These are phyloP conservation scores for Xylaria cubensis DNA, from an alignment of 495 filamentous ascomycete species.

Conservation along the genomic window DNA sequence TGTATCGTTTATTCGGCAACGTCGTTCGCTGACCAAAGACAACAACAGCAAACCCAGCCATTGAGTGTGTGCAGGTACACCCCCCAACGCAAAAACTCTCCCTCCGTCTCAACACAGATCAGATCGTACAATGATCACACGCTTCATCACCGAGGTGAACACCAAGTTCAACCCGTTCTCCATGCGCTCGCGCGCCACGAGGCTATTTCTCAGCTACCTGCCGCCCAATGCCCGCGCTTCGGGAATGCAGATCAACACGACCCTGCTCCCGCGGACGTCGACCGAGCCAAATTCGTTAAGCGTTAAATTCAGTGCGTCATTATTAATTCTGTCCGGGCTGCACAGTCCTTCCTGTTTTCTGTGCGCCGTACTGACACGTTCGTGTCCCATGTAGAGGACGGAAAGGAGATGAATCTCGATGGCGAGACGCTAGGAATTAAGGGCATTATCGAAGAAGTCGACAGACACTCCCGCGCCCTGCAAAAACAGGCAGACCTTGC, in stretches of 20 bases:
- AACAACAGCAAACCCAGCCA: conserved; percentile 6
- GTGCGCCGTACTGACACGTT: conserved; percentile 22
- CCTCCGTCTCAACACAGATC: neutral
- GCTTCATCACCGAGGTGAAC: conserved; percentile 81
- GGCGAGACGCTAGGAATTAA: conserved; percentile 81
- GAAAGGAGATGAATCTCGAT: conserved; percentile 76
- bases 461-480: conserved; percentile 82
- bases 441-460: conserved; percentile 85
- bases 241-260: conserved; percentile 78
- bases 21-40: neutral
- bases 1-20: neutral
- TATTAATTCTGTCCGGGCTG: neutral
- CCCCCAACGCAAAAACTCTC: neutral
- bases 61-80: conserved; percentile 9
- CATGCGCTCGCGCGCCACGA: conserved; percentile 73
- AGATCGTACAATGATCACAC: conserved; percentile 75
- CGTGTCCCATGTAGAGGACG: conserved; percentile 69
- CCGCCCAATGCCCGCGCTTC: conserved; percentile 74
- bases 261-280: conserved; percentile 72
- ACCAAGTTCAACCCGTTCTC: conserved; percentile 94
- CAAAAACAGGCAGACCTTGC: conserved; percentile 82
- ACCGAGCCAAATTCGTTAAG: conserved; percentile 66
- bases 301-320: conserved; percentile 79
- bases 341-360: no score
- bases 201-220: conserved; percentile 86